Evolutionary conservation across 805 yeast species (phyloP), one percentile per base, ranked within the genome.

Genomic region (Yamadazyma philogaea): DNA sequence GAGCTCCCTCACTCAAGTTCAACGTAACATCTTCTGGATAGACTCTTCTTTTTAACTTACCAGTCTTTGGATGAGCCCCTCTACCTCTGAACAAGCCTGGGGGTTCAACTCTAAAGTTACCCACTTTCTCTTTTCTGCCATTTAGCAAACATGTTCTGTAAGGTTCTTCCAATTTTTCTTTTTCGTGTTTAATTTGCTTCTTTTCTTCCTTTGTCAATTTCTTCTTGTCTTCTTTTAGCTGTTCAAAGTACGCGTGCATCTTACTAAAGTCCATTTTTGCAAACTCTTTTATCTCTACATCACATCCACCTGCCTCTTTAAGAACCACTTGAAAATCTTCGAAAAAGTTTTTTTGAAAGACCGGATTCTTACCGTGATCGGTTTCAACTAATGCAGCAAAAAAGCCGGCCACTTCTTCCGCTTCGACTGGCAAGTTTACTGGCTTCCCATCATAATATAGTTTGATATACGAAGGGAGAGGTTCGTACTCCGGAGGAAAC

Each of bases 391-490:
- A 74, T 5, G 96, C 96, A 7, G 84, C 98, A 61, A 75, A 91
- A 57, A 89, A 91, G 0, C 96, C 97, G 0, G 97, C 98, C 27
- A 91, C 96, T 62, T 91, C 98, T 64, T 91, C 99, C 2, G 96
- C 97, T 43, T 74, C 85, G 1, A 69, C 65, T 1, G 96, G 91
- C 44, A 91, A 70, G 21, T 69, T 70, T 0, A 90, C 90, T 0
- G 93, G 86, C 50, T 77, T 73, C 0, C 87, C 87, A 51, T 84
- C 84, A 55, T 91, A 90, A 45, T 78, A 74, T 40, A 91, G 53
- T 56, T 84, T 87, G 30, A 90, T 85, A 54, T 78, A 75, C 4
- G 77, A 66, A 0, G 98, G 98, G 34, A 91, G 66, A 3, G 93
- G 89, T 57, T 84, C 90, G 60, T 91, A 91, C 2, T 79, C 84